Conservation (phyloP, 306 rosid species). For the Prunus mume region DNA sequence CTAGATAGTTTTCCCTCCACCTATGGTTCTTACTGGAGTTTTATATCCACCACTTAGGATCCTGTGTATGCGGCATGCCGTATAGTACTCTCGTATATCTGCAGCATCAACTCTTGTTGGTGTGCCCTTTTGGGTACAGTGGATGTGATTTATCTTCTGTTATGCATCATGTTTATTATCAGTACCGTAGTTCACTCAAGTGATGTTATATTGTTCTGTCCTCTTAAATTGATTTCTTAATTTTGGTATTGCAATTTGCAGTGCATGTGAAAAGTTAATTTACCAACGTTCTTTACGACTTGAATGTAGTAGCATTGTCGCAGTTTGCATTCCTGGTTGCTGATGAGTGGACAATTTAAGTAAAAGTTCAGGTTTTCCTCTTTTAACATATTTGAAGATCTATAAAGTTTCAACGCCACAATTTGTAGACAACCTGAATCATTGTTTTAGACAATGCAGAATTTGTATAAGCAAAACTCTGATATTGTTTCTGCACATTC, state of each 20-base stretch:
- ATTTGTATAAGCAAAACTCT: constrained; percentile 31
- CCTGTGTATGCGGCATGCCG: background rate
- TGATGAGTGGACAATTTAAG: constrained; percentile 21
- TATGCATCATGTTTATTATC: background rate
- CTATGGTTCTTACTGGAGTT: background rate
- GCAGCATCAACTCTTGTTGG: constrained; percentile 5
- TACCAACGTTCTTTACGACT: constrained; percentile 13
- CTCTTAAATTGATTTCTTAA: background rate
- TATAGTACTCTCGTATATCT: background rate
- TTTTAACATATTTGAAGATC: constrained; percentile 18
- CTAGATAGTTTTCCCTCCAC: background rate
- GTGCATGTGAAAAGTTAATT: background rate
- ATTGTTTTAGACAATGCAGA: constrained; percentile 33
- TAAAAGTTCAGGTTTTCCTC: constrained; percentile 24
- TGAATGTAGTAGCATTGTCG: constrained; percentile 8
- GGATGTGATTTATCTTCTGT: background rate
- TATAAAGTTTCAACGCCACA: constrained; percentile 18
- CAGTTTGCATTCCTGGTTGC: constrained; percentile 26
- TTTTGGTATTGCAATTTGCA: background rate
- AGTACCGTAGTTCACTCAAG: background rate
- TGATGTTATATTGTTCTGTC: background rate
- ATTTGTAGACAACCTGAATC: constrained; percentile 18
- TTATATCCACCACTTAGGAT: background rate
- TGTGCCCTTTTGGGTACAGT: constrained; percentile 10
- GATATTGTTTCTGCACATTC: constrained; percentile 26